A percentile compares a stretch with the other conserved stretches of the same genome.
These are phyloP conservation scores for Diaporthe velutina DNA, from an alignment of 2,329 filamentous ascomycete species.

Conservation along the genomic window DNA sequence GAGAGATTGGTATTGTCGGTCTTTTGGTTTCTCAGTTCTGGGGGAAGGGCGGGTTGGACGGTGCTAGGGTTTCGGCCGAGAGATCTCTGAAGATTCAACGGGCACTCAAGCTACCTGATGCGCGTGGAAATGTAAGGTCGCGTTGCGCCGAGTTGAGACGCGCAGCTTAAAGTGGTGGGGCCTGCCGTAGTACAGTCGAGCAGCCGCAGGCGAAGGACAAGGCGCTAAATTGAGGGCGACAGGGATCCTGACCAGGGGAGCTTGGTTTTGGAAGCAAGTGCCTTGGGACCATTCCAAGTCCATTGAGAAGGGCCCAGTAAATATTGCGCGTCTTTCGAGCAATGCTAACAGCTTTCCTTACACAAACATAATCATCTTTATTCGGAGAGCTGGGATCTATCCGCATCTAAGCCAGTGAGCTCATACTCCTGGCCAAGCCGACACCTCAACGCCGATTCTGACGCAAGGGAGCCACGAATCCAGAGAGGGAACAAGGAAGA, in stretches of 20 bases:
- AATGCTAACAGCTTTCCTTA: background rate
- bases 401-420: background rate
- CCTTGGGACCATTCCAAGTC: conserved; percentile 10
- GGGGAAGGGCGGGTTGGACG: background rate
- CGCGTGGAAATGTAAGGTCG: conserved; percentile 29
- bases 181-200: background rate
- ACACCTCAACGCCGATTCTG: background rate
- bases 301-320: background rate
- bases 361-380: background rate
- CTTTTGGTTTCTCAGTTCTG: background rate
- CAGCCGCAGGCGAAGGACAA: background rate
- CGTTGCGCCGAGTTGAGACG: conserved; percentile 34
- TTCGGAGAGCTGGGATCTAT: background rate
- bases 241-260: conserved; percentile 8
- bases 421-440: background rate
- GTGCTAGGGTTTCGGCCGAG: background rate
- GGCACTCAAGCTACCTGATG: background rate
- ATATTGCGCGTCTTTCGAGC: conserved; percentile 9
- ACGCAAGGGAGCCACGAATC: conserved; percentile 12
- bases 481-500: background rate
- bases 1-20: background rate
- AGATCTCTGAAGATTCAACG: background rate
- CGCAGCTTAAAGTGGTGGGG: conserved; percentile 36
- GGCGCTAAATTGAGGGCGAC: conserved; percentile 21
- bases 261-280: conserved; percentile 23